Base-by-base conservation (phyloP, 257 asterid genomes). In the Solanum peruvianum region DNA sequence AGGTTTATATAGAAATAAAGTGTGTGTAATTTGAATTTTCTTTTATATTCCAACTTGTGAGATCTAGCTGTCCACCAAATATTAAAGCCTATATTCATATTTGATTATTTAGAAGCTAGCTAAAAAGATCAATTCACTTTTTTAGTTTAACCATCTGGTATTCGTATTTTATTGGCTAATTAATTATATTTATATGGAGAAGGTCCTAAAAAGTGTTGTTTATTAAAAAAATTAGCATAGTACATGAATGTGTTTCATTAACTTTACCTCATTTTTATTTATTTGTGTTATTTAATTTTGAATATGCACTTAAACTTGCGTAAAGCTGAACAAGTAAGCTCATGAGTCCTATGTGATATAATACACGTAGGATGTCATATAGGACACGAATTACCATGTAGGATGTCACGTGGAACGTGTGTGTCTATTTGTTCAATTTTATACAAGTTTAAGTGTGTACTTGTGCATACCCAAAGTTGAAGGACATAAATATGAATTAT, bases 51-150 rank as follows among this genome's bases (percentile, higher is more conserved):
- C 69, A 29, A 80, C 44, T 47, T 80, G 67, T 80, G 85, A 47
- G 69, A 29, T 29, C 85, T 49, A 80, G 69, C 44, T 80, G 67
- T 80, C 16, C 85, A 80, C 69, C 69, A 49, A 49, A 78, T 10
- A 62, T 41, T 44, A 25, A 77, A 44, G 39, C 25, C 25, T 11
- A 41, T 29, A 11, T n/a, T 25, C 5, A 42, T 42, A 13, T 44
- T 77, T 77, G 25, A 44, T 77, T 45, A 44, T 44, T 20, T 44
- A 44, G 37, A 77, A 44, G 25, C 25, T 15, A 77, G 23, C 11
- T n/a, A 27, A 9, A 25, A 4, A 44, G 39, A 77, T 4, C 8
- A 12, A 37, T n/a, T 41, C 8, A 9, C 3, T 33, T 9, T 27
- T 31, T 14, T 11, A 66, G 42, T 31, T 70, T 31, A 70, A 70